These are phyloP conservation scores for Saccharomycopsis malanga DNA, from an alignment of 805 yeast genomes.

Conservation along the genomic window DNA sequence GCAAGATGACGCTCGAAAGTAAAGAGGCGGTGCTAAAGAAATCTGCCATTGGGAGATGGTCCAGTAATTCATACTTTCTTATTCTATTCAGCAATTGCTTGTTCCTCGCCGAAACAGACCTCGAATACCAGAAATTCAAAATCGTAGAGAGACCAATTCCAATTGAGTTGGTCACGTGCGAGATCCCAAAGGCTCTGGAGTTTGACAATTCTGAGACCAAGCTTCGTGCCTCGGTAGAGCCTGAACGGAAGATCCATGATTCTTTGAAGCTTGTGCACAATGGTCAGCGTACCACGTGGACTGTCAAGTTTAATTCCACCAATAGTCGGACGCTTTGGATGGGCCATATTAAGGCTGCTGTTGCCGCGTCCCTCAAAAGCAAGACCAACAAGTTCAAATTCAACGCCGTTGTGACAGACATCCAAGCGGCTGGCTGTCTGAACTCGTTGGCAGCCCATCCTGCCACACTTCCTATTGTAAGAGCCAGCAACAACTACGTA, in stretches of 20 bases:
- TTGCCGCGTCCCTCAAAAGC: background rate
- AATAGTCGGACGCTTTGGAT: constrained; percentile 15
- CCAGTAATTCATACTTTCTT: constrained; percentile 4
- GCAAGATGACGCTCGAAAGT: constrained; percentile 7
- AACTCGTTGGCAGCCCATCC: background rate
- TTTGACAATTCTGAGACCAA: background rate
- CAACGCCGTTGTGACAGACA: constrained; percentile 4
- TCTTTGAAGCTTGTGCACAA: constrained; percentile 12
- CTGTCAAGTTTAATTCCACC: constrained; percentile 5
- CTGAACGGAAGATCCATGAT: constrained; percentile 4
- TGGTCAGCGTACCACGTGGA: constrained; percentile 15
- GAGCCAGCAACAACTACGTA: constrained; percentile 5
- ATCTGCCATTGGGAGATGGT: constrained; percentile 9
- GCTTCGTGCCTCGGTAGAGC: constrained; percentile 2
- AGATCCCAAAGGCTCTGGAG: constrained; percentile 10
- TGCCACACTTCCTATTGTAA: background rate
- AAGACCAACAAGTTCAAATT: constrained; percentile 1
- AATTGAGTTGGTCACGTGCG: constrained; percentile 10
- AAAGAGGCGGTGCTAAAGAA: constrained; percentile 7
- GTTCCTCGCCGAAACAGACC: constrained; percentile 15
- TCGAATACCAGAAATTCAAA: constrained; percentile 9
- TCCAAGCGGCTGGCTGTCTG: background rate
- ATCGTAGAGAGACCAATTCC: constrained; percentile 20
- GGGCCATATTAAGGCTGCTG: constrained; percentile 5
- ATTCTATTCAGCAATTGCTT: constrained; percentile 16